Conservation (phyloP, 345 rosid genomes). For the Pistacia integerrima region DNA sequence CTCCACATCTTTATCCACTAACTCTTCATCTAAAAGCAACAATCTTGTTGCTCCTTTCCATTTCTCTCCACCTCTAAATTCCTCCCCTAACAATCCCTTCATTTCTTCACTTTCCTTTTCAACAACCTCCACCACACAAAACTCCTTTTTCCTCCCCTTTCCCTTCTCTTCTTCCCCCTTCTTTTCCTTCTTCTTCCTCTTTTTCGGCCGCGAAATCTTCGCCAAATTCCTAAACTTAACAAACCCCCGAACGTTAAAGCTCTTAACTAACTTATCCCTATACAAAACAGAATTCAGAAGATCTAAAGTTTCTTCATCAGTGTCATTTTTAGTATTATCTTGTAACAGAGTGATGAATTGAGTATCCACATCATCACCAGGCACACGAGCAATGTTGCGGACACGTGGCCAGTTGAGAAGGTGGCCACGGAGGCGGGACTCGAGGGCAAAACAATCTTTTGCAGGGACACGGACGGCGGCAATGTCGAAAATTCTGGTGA, state of each 20-base stretch:
- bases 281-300: slow-evolving; percentile 54
- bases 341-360: slow-evolving; percentile 36
- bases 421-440: slow-evolving; percentile 83
- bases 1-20: slow-evolving; percentile 46
- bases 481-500: slow-evolving; percentile 60
- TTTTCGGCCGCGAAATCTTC: slow-evolving; percentile 69
- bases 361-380: slow-evolving; percentile 71
- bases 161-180: slow-evolving; percentile 28
- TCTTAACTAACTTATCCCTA: slow-evolving; percentile 63
- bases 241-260: slow-evolving; percentile 66
- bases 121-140: slow-evolving; percentile 61
- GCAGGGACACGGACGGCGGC: slow-evolving; percentile 75
- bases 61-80: slow-evolving; percentile 51
- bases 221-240: slow-evolving; percentile 79
- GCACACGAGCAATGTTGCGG: slow-evolving; percentile 73
- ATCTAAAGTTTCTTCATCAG: slow-evolving; percentile 46
- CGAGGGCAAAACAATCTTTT: slow-evolving; percentile 58
- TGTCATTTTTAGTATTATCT: slow-evolving; percentile 29
- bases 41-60: slow-evolving; percentile 90
- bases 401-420: slow-evolving; percentile 85
- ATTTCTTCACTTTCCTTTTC: slow-evolving; percentile 52
- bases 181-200: slow-evolving; percentile 47
- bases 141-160: slow-evolving; percentile 41
- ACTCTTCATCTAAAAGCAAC: slow-evolving; percentile 84
- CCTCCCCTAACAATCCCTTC: slow-evolving; percentile 73